Evolutionary conservation across 208 protist species (phyloP).

Genomic region (Wallacemonas sp.): DNA sequence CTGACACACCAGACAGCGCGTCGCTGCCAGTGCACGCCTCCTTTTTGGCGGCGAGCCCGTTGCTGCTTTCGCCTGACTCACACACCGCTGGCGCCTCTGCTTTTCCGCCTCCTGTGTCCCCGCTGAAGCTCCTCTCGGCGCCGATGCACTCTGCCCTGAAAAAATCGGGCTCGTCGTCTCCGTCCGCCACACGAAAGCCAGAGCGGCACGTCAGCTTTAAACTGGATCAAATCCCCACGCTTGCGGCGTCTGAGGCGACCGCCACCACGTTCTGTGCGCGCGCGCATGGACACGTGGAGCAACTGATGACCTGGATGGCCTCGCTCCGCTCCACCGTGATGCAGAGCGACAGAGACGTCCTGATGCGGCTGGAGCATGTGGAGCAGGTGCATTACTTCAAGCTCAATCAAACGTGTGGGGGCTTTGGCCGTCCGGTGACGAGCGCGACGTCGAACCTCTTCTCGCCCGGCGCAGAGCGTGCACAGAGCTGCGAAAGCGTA

Average conservation of each 20-base stretch:
- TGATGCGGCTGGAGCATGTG: background rate
- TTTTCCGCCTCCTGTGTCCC: constrained; percentile 3
- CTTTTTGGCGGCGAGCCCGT: background rate
- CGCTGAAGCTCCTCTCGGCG: constrained; percentile 3
- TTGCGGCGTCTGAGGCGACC: background rate
- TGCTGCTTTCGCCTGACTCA: background rate
- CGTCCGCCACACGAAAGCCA: background rate
- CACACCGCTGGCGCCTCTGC: no score
- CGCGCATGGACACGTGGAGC: constrained; percentile 6
- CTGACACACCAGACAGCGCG: background rate
- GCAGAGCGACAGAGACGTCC: background rate
- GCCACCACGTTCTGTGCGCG: background rate
- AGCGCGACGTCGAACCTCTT: no score
- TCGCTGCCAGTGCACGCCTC: background rate
- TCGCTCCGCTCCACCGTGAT: background rate
- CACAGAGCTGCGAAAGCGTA: background rate
- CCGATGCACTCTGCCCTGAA: background rate
- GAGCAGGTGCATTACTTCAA: constrained; percentile 17
- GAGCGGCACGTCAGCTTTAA: constrained; percentile 4
- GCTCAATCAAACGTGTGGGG: background rate
- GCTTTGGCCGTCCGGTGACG: no score
- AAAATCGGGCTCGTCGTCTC: no score
- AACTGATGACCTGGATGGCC: constrained; percentile 13
- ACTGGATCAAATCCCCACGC: background rate
- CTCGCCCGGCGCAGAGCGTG: background rate